Evolutionary conservation across 768 basidiomycete genomes (phyloP), one percentile per base, ranked within the genome.

Genomic region (Macrolepiota albuminosa): DNA sequence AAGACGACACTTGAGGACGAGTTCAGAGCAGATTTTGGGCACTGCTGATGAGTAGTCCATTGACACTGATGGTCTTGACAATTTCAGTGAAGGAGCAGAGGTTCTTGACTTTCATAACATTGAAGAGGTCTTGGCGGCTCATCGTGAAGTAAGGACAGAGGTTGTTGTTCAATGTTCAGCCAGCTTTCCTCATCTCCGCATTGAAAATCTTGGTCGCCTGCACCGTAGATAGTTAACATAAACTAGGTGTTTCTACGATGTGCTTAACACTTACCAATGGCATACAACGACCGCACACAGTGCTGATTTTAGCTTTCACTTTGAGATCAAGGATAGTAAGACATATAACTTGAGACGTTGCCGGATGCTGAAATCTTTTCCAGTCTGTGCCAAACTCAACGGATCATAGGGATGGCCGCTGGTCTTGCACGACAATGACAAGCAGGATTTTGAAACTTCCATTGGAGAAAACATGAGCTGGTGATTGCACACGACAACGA

Each of bases 371-470:
- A 91, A 85, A 1, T 69, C 48, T 13, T 63, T 43, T 8, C 71
- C 76, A 0, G 88, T 84, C 0, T 74, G 58, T 0, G 61, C 72
- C 1, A 86, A 78, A 1, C 68, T 70, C 24, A 76, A 74, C 1
- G 88, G 79, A 59, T 90, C 78, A 68, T 91, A 93, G 3, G 78
- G 69, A 9, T 74, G 75, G 18, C 81, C 81, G 37, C 68, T 69
- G 0, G 79, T 76, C 16, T 74, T 69, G 64, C 89, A 91, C 0
- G 76, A 64, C 0, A 80, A 72, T 0, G 85, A 78, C 2, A 80
- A 75, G 62, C 91, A 93, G 3, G 83, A 80, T 11, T 78, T 79
- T 1, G 88, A 87, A 0, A 87, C 86, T 93, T 74, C 91, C 91
- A 93, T 89, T 91, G 34, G 2, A 18, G 2, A 21, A 16, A 36